A percentile compares a stretch with the other conserved stretches of the same genome.
phyloP scores from a whole-genome alignment of 805 yeast species.

The Cyberlindnera petersonii region DNA sequence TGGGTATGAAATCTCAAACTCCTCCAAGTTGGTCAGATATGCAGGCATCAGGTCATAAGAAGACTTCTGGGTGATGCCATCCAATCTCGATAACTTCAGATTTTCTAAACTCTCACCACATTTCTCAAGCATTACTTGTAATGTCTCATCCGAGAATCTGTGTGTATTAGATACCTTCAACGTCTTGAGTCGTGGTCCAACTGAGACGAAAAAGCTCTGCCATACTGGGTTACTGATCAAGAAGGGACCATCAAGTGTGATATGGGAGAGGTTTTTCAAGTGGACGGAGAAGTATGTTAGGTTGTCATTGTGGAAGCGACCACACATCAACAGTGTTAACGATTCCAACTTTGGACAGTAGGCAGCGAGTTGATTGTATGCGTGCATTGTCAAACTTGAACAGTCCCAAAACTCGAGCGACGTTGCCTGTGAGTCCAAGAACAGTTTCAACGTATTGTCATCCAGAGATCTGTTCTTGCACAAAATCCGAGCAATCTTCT shows the following conservation, averaged over 20 bases:
- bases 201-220: conserved; percentile 64
- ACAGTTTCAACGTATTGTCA: conserved; percentile 66
- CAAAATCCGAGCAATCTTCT: conserved; percentile 69
- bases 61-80: conserved; percentile 58
- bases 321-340: conserved; percentile 84
- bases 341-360: conserved; percentile 69
- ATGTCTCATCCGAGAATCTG: conserved; percentile 65
- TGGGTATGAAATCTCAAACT: conserved; percentile 68
- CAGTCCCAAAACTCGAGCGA: conserved; percentile 87
- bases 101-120: conserved; percentile 54
- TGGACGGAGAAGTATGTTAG: conserved; percentile 59
- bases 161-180: conserved; percentile 80
- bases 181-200: conserved; percentile 49
- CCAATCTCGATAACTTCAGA: conserved; percentile 63
- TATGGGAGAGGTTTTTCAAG: conserved; percentile 46
- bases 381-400: conserved; percentile 64
- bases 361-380: conserved; percentile 67
- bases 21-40: conserved; percentile 48
- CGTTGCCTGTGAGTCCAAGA: conserved; percentile 56
- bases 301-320: conserved; percentile 79
- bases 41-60: conserved; percentile 65
- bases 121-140: conserved; percentile 56
- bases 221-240: conserved; percentile 72
- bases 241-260: conserved; percentile 87
- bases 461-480: conserved; percentile 79